Evolutionary conservation across 495 filamentous ascomycete genomes (phyloP), one percentile per base, ranked within the genome.

Genomic region (Penicillium maclennaniae): DNA sequence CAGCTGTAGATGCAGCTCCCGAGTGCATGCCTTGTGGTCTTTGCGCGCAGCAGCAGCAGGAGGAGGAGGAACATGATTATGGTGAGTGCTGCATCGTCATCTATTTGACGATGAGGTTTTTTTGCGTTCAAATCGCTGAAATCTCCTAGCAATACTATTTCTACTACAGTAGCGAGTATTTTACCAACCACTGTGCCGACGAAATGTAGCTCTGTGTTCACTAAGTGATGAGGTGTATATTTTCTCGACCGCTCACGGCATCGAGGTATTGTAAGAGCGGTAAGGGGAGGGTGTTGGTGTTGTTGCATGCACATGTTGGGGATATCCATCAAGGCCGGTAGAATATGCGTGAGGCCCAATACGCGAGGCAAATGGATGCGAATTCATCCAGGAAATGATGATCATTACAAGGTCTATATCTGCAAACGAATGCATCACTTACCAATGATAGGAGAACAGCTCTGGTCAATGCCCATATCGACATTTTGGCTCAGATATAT

Each of bases 261-360:
- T 82, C 74, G 4, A 91, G 74, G 7, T 83, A 80, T 49, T 86
- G 75, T 31, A 89, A 73, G 3, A 91, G 76, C 4, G 89, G 71
- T 15, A 92, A 70, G 0, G 87, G 87, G 28, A 89, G 80, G 25
- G 81, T 1, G 84, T 88, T 0, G 87, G 87, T 88, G 60, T 91
- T 92, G 71, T 89, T 92, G 71, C 91, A 89, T 38, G 83, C 75
- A 43, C 88, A 76, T 1, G 85, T 83, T 0, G 83, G 82, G 0
- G 81, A 82, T 14, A 80, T 77, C 86, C 85, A 91, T 45, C 70
- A 67, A 2, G 86, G 87, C 31, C 90, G 71, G 19, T 74, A 70
- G 47, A 87, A 76, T 4, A 75, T 12, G 34, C 69, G 68, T 0
- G 73, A 77, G 0, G 69, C 54, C 3, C 70, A 43, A 31, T 69